Base-by-base conservation (phyloP, 1,139 yeast species). In the Pichia sp. region DNA sequence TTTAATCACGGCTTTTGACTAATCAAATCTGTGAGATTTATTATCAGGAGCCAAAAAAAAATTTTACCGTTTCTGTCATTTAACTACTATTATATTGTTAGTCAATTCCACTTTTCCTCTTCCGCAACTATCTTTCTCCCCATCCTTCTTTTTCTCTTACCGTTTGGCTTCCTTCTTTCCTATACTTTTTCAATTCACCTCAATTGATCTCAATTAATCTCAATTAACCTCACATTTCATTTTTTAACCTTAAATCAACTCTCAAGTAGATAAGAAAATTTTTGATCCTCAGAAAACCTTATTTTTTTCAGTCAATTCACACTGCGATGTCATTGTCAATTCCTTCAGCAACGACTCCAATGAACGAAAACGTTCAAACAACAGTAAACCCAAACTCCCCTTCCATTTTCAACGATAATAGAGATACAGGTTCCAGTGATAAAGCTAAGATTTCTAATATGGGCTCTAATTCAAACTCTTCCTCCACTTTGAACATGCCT, bases 401-500 rank as follows among this genome's bases (percentile, higher is more conserved):
- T 30, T 7, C 36, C 21, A 31, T 35, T 20, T n/a, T 15, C 12
- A 15, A 3, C 19, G 2, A 6, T 19, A 11, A n/a, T 12, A 11
- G 19, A 14, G 33, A 31, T 11, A 18, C 14, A 18, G n/a, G n/a
- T 14, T 11, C 10, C 28, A 24, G n/a, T 24, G n/a, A 7, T 24
- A 24, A 17, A 4, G n/a, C 28, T 19, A 11, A 11, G 25, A 28
- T 19, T 4, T 6, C 28, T 10, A 23, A 11, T 31, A 5, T 20
- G 17, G 19, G 22, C 4, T 21, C 33, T 3, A 31, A 23, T 9
- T 11, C 42, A n/a, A 30, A 15, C 18, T 41, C 42, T 19, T 22
- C 40, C n/a, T 23, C 31, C 10, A 28, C 23, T 3, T 34, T 33
- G 12, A 43, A 46, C 28, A 73, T 77, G 44, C 75, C 80, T 41